phyloP scores from a whole-genome alignment of 441 rosid species.

The Brassica balearica region DNA sequence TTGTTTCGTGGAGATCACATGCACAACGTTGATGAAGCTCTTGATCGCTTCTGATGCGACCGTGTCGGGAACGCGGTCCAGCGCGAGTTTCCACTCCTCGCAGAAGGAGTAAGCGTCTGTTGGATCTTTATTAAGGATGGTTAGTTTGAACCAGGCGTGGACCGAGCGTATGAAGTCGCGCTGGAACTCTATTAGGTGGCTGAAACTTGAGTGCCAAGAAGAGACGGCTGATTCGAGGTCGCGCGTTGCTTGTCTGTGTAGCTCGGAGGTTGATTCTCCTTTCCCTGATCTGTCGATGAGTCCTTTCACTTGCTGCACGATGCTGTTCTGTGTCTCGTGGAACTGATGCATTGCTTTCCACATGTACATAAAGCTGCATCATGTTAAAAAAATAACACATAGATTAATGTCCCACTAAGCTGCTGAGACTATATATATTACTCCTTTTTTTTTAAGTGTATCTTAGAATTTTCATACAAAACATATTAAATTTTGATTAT shows the following conservation, averaged over 20 bases:
- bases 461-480: too few species aligned
- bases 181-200: constrained; percentile 73
- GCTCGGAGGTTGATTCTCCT: constrained; percentile 85
- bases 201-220: constrained; percentile 86
- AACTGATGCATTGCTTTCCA: constrained; percentile 82
- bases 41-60: constrained; percentile 95
- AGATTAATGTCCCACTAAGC: not conserved
- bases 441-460: too few species aligned
- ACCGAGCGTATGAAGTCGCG: constrained; percentile 70
- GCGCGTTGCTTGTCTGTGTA: constrained; percentile 86
- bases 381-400: not conserved
- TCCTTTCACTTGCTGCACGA: constrained; percentile 90
- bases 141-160: constrained; percentile 88
- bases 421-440: too few species aligned
- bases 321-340: constrained; percentile 78
- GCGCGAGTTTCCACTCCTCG: constrained; percentile 89
- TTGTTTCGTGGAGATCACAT: constrained; percentile 71
- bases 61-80: constrained; percentile 86
- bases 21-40: constrained; percentile 79
- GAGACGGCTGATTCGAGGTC: constrained; percentile 84
- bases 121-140: constrained; percentile 56
- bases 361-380: constrained; percentile 89
- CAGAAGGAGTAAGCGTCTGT: constrained; percentile 65
- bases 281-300: constrained; percentile 68
- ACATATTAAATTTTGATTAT: too few species aligned